phyloP scores from a whole-genome alignment of 2,329 filamentous ascomycete species.

The Furcasterigmium sp. region DNA sequence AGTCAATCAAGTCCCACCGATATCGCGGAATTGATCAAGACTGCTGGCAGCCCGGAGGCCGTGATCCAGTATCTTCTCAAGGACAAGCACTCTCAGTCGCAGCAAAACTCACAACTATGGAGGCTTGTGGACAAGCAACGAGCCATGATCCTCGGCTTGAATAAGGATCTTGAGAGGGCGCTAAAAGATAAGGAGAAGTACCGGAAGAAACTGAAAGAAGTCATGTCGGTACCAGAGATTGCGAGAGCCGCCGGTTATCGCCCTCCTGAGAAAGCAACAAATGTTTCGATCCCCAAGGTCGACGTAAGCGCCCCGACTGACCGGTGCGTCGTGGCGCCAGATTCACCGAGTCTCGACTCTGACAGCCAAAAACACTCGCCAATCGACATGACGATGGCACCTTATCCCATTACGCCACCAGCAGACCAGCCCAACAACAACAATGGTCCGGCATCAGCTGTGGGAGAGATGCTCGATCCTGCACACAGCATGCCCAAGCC shows the following conservation, averaged over 20 bases:
- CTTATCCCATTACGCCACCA: conserved; percentile 61
- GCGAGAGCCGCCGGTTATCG: conserved; percentile 19
- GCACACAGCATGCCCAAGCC: conserved; percentile 55
- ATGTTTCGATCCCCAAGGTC: conserved; percentile 14
- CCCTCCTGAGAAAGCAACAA: not conserved
- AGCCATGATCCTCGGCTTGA: conserved; percentile 86
- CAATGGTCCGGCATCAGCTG: conserved; percentile 33
- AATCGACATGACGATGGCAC: conserved; percentile 53
- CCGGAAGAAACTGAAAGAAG: conserved; percentile 81
- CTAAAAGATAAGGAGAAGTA: conserved; percentile 95
- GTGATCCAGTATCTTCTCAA: conserved; percentile 84
- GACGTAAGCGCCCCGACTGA: conserved; percentile 23
- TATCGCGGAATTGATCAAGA: conserved; percentile 71
- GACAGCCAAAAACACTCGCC: conserved; percentile 51
- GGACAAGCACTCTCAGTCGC: conserved; percentile 83
- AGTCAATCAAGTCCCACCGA: conserved; percentile 61
- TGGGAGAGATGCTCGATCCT: conserved; percentile 48
- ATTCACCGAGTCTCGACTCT: conserved; percentile 45
- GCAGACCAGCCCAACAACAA: conserved; percentile 36
- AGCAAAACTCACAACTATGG: conserved; percentile 93
- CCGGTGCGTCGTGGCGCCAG: conserved; percentile 28
- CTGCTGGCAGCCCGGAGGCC: conserved; percentile 83
- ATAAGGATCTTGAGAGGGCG: conserved; percentile 87
- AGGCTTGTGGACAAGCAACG: conserved; percentile 93
- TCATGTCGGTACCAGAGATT: conserved; percentile 37